Evolutionary conservation across 176 grass and related monocot species (phyloP).

Genomic region (Oryza meridionalis): DNA sequence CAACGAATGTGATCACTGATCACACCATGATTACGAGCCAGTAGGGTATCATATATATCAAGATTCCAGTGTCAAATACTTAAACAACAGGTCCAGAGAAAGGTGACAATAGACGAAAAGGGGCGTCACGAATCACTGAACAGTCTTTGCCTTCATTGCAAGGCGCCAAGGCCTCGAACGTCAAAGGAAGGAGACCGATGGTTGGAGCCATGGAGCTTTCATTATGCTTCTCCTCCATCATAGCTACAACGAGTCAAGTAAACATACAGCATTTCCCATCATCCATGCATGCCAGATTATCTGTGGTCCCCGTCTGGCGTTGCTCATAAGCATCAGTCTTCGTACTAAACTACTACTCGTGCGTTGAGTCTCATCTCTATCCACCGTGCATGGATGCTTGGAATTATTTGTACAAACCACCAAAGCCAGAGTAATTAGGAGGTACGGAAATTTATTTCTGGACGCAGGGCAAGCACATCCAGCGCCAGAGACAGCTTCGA

Average conservation of each 20-base stretch:
- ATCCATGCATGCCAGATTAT: constrained; percentile 26
- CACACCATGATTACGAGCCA: background rate
- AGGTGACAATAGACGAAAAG: background rate
- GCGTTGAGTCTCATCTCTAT: background rate
- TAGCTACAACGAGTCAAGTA: background rate
- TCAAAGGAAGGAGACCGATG: background rate
- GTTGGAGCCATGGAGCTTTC: constrained; percentile 49
- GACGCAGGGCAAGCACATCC: background rate
- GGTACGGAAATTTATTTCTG: constrained; percentile 19
- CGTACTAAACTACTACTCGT: background rate
- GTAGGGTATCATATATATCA: background rate
- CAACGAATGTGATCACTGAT: background rate
- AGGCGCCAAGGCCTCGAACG: background rate
- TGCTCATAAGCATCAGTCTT: background rate
- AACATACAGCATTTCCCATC: background rate
- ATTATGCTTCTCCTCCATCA: constrained; percentile 26
- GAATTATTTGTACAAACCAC: constrained; percentile 39
- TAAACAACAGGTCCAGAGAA: constrained; percentile 17
- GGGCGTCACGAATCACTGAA: background rate
- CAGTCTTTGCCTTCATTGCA: constrained; percentile 35
- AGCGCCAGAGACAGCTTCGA: constrained; percentile 3
- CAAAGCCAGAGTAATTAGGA: constrained; percentile 28
- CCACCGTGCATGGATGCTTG: constrained; percentile 4
- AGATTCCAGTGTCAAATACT: background rate
- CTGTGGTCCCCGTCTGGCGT: constrained; percentile 21